Conservation (phyloP, 2,329 filamentous ascomycete species). For the Tolypocladium album region DNA sequence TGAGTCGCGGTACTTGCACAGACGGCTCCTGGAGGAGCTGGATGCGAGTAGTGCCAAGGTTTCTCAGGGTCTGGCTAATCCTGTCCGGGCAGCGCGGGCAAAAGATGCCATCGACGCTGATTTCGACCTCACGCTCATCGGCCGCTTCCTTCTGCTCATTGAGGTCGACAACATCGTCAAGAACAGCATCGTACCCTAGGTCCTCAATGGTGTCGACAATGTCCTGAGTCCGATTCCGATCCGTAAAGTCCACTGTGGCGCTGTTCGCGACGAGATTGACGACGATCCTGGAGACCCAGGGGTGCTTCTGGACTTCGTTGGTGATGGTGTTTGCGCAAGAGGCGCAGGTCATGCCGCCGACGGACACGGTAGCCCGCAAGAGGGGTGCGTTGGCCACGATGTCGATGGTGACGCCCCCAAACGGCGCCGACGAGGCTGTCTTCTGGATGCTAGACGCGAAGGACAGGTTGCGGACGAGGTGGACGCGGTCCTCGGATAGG, state of each 20-base stretch:
- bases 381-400: slow-evolving; percentile 3
- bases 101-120: slow-evolving; percentile 62
- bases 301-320: slow-evolving; percentile 41
- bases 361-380: slow-evolving; percentile 44
- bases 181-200: slow-evolving; percentile 53
- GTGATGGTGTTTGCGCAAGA: slow-evolving; percentile 56
- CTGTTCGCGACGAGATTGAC: slow-evolving; percentile 61
- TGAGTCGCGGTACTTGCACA: slow-evolving; percentile 54
- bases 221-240: slow-evolving; percentile 17
- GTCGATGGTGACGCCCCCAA: slow-evolving; percentile 14
- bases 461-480: neutral
- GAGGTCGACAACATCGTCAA: slow-evolving; percentile 38
- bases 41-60: slow-evolving; percentile 38
- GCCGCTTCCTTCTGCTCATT: slow-evolving; percentile 27
- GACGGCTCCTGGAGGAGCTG: slow-evolving; percentile 45
- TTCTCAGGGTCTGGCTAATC: slow-evolving; percentile 41
- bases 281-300: slow-evolving; percentile 45
- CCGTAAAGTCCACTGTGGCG: slow-evolving; percentile 46
- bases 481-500: slow-evolving; percentile 1
- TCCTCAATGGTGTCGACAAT: slow-evolving; percentile 42
- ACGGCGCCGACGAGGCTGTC: slow-evolving; percentile 5
- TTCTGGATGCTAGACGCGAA: slow-evolving; percentile 4
- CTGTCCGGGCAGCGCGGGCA: slow-evolving; percentile 59
- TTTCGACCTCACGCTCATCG: slow-evolving; percentile 46
- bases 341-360: slow-evolving; percentile 66